A percentile compares a stretch with the other conserved stretches of the same genome.
Evolutionary conservation across 495 filamentous ascomycete species (phyloP).

Genomic region (Penicillium salamii): DNA sequence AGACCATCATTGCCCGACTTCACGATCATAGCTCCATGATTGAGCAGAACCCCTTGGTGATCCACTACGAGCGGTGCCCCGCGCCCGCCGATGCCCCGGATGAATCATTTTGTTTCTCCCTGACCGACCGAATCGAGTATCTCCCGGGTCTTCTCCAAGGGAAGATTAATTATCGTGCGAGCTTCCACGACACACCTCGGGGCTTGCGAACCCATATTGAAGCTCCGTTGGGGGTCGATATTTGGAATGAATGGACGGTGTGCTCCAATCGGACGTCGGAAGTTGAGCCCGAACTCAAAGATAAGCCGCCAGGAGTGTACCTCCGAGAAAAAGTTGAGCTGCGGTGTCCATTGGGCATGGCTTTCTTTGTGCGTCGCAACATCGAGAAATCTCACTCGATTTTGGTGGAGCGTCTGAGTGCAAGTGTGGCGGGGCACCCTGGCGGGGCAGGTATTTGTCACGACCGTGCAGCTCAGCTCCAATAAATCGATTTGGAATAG

Average conservation of each 20-base stretch:
- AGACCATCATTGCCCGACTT: constrained; percentile 60
- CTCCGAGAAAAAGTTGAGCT: constrained; percentile 9
- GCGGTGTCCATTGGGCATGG: constrained; percentile 5
- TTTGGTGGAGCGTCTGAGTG: constrained; percentile 6
- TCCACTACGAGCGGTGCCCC: constrained; percentile 59
- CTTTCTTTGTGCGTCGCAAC: constrained; percentile 8
- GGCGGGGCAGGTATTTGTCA: constrained; percentile 12
- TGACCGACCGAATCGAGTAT: constrained; percentile 61
- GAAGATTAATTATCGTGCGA: constrained; percentile 63
- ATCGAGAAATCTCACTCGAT: constrained; percentile 2
- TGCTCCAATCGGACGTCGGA: not conserved
- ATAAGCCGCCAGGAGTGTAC: not conserved
- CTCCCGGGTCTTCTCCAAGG: constrained; percentile 58
- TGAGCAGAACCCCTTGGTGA: constrained; percentile 71
- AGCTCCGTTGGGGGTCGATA: constrained; percentile 61
- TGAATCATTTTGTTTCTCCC: constrained; percentile 59
- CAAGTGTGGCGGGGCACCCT: not conserved
- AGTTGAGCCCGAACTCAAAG: not conserved
- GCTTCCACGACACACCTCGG: constrained; percentile 62
- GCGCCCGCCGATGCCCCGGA: constrained; percentile 59
- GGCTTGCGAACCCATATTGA: constrained; percentile 73
- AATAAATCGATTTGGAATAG: constrained; percentile 4
- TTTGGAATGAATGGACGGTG: constrained; percentile 64
- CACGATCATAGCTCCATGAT: constrained; percentile 72
- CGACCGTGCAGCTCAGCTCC: not conserved